Evolutionary conservation across 257 asterid species (phyloP), one percentile per base, ranked within the genome.

Genomic region (Jacaranda mimosifolia): DNA sequence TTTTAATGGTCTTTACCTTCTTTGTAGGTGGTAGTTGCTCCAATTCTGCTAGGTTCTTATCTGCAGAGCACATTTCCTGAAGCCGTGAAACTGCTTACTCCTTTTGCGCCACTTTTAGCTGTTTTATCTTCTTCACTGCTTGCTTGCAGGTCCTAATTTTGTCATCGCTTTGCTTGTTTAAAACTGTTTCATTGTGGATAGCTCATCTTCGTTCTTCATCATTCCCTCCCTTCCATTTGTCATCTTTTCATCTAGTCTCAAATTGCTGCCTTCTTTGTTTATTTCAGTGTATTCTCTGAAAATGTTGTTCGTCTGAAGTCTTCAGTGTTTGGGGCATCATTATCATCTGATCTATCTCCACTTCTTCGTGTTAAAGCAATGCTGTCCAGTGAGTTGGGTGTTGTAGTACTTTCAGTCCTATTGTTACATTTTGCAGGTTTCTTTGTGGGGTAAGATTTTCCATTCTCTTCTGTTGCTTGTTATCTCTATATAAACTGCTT

Each of bases 1-100:
- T 21, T 60, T 21, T 52, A 18, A 46, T 52, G 48, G 5, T 65
- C 38, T 74, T 36, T 48, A 12, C 9, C 26, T 70, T 56, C 76
- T 38, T 56, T 82, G 13, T 75, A 94, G 98, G 98, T 94, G 76
- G 98, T 92, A n/a, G 97, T 94, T 76, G 94, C 93, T 83, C 98
- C 97, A 9, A 87, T 94, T 81, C 89, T 94, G 67, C 80, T 94
- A 15, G 97, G 98, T 73, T 88, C 97, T 42, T 88, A 85, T 63
- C 73, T 94, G 59, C 97, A 94, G 86, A 91, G 86, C 66, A 80
- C 83, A 45, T 92, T 88, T 48, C 94, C 96, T 53, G 66, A 79
- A 81, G 86, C 84, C 15, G 94, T 92, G 78, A 91, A 87, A 85
- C 62, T 70, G 6, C 10, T 83, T 67, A 83, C 80, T 11, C 97